A percentile compares a stretch with the other conserved stretches of the same genome.
These are phyloP conservation scores for Cymodocea nodosa DNA, from an alignment of 116 monocot genomes.

Conservation along the genomic window DNA sequence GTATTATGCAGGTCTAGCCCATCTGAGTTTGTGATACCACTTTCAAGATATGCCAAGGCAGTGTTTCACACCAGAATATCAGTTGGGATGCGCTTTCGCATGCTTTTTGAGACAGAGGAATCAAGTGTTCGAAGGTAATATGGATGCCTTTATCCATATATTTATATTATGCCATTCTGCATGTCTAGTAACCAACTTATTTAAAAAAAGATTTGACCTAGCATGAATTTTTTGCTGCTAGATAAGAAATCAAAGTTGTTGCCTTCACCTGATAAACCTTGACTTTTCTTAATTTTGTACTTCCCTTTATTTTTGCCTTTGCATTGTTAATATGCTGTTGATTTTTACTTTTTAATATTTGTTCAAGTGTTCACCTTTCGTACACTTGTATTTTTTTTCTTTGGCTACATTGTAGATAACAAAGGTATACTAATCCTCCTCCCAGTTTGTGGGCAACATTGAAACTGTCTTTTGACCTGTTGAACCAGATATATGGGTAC, in stretches of 20 bases:
- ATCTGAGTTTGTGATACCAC: slow-evolving; percentile 92
- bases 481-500: slow-evolving; percentile 85
- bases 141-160: no score
- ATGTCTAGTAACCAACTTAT: no score
- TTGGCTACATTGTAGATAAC: no score
- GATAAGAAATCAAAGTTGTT: no score
- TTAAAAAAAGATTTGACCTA: no score
- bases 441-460: slow-evolving; percentile 2
- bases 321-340: not conserved
- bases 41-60: slow-evolving; percentile 80
- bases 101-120: slow-evolving; percentile 98
- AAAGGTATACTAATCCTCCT: not conserved
- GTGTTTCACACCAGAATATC: slow-evolving; percentile 91
- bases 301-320: not conserved
- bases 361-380: no score
- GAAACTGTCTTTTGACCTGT: slow-evolving; percentile 2
- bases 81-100: slow-evolving; percentile 91
- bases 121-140: slow-evolving; percentile 85
- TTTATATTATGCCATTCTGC: no score
- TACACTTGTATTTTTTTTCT: no score
- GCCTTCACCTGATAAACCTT: not conserved
- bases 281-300: not conserved
- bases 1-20: slow-evolving; percentile 58
- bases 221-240: no score
- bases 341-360: not conserved